These are phyloP conservation scores for Suillus cothurnatus DNA, from an alignment of 768 basidiomycete species.

Conservation along the genomic window DNA sequence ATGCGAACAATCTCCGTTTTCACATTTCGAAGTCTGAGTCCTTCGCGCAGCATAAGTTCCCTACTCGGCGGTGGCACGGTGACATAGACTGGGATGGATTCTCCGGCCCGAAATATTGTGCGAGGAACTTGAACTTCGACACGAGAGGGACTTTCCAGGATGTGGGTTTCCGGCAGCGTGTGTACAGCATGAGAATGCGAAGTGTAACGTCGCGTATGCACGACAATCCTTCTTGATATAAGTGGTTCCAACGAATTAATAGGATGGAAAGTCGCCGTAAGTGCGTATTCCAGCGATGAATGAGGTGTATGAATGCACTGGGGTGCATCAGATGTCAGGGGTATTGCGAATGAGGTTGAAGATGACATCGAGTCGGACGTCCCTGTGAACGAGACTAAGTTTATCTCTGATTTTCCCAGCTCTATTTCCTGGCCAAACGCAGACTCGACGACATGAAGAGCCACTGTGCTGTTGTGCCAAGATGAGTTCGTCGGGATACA, in stretches of 20 bases:
- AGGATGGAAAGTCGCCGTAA: constrained; percentile 69
- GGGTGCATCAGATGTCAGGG: constrained; percentile 76
- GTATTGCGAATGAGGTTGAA: constrained; percentile 79
- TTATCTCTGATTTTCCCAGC: constrained; percentile 57
- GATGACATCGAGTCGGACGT: constrained; percentile 50
- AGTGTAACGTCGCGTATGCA: constrained; percentile 76
- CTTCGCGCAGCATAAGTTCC: constrained; percentile 67
- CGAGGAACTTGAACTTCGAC: constrained; percentile 74
- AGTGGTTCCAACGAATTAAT: constrained; percentile 38
- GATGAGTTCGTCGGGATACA: constrained; percentile 16
- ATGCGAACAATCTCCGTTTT: constrained; percentile 75
- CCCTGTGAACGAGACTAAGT: constrained; percentile 51
- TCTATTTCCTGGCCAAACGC: constrained; percentile 67
- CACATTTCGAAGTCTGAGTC: constrained; percentile 77
- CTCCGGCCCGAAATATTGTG: constrained; percentile 68
- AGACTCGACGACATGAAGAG: constrained; percentile 66
- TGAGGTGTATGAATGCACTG: constrained; percentile 78
- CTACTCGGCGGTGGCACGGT: constrained; percentile 76
- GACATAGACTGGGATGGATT: constrained; percentile 78
- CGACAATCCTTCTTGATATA: constrained; percentile 57
- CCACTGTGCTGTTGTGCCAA: constrained; percentile 52
- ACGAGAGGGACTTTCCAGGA: constrained; percentile 61
- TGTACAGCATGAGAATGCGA: constrained; percentile 60
- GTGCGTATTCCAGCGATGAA: constrained; percentile 70
- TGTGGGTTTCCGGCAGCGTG: constrained; percentile 59